Percentiles rank a stretch among this genome's conserved stretches.
Conservation (phyloP, 352 stramenopile species). For the Globisporangium carolinianum region DNA sequence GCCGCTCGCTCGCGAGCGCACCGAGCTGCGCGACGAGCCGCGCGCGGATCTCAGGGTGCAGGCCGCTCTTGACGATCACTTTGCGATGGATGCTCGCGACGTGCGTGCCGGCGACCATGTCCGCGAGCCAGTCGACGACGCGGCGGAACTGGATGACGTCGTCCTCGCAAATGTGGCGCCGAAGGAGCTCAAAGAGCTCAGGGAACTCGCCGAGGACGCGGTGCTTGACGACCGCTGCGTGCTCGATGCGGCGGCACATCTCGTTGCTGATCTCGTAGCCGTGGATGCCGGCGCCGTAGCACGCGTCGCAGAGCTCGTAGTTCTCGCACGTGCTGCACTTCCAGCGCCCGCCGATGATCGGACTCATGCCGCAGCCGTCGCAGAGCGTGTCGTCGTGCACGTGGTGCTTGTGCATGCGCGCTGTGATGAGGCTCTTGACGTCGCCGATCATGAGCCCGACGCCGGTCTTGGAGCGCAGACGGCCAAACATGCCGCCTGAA, state of each 20-base stretch:
- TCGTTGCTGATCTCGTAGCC: slow-evolving; percentile 66
- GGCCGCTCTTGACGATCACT: slow-evolving; percentile 64
- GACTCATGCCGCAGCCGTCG: slow-evolving; percentile 68
- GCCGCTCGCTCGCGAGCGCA: slow-evolving; percentile 48
- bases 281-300: slow-evolving; percentile 61
- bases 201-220: slow-evolving; percentile 44
- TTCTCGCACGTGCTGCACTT: slow-evolving; percentile 69
- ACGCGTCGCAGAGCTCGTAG: slow-evolving; percentile 60
- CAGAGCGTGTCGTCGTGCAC: slow-evolving; percentile 78
- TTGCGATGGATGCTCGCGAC: slow-evolving; percentile 45
- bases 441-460: slow-evolving; percentile 47
- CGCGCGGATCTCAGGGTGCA: slow-evolving; percentile 71
- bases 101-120: slow-evolving; percentile 56
- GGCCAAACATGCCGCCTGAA: slow-evolving; percentile 36
- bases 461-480: slow-evolving; percentile 35
- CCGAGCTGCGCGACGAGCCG: slow-evolving; percentile 53
- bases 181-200: slow-evolving; percentile 66
- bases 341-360: slow-evolving; percentile 71
- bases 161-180: slow-evolving; percentile 60
- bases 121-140: slow-evolving; percentile 59
- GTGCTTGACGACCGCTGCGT: slow-evolving; percentile 43
- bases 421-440: slow-evolving; percentile 45
- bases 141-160: slow-evolving; percentile 62
- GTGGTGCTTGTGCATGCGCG: slow-evolving; percentile 51
- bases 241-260: slow-evolving; percentile 60